Evolutionary conservation across 2,329 filamentous ascomycete species (phyloP).

Genomic region (Alternaria atra): DNA sequence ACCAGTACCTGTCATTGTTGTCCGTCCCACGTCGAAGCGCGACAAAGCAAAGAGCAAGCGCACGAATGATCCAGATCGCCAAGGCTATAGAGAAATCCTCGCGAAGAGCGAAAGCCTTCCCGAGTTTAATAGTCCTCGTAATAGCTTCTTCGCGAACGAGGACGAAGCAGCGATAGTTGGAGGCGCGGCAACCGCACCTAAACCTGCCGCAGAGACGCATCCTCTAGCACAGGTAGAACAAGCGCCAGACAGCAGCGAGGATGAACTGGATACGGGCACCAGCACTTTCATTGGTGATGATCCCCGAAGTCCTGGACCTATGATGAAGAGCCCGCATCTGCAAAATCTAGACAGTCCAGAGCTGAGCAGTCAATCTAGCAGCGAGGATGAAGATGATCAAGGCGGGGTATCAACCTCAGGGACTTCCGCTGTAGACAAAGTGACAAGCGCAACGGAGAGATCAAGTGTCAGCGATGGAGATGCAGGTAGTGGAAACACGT

Average conservation of each 20-base stretch:
- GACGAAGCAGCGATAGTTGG: constrained; percentile 61
- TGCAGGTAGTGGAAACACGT: constrained; percentile 6
- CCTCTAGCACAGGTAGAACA: constrained; percentile 44
- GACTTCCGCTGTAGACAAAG: constrained; percentile 10
- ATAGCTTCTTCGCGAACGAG: constrained; percentile 54
- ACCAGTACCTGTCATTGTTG: constrained; percentile 91
- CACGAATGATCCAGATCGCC: constrained; percentile 75
- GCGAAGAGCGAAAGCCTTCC: constrained; percentile 69
- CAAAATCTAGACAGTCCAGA: constrained; percentile 53
- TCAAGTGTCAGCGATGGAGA: constrained; percentile 4
- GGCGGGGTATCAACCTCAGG: constrained; percentile 32
- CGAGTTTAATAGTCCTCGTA: constrained; percentile 57
- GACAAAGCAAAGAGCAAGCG: constrained; percentile 91
- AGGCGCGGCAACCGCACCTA: constrained; percentile 59
- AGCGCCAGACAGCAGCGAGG: constrained; percentile 30
- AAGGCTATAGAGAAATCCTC: constrained; percentile 81
- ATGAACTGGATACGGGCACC: constrained; percentile 21
- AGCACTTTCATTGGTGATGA: constrained; percentile 30
- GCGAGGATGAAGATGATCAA: constrained; percentile 42
- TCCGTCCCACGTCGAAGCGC: constrained; percentile 85
- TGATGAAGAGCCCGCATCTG: constrained; percentile 54
- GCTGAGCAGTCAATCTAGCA: constrained; percentile 47
- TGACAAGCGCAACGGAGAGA: constrained; percentile 6
- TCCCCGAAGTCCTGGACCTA: constrained; percentile 41
- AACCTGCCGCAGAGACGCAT: constrained; percentile 38